Base-by-base conservation (phyloP, 2,329 filamentous ascomycete species). In the Exophiala mesophila region DNA sequence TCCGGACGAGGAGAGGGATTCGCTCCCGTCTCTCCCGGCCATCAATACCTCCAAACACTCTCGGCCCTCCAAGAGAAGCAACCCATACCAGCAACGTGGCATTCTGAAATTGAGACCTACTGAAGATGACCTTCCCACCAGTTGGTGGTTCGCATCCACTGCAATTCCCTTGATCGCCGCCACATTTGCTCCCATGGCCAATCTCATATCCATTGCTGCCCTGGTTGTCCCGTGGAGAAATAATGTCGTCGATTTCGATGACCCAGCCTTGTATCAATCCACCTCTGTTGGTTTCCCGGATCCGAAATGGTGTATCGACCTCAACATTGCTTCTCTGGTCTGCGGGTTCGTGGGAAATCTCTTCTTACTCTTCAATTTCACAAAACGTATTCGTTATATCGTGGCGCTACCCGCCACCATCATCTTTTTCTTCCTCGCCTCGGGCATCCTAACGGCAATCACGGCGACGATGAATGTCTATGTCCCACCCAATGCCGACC, bases 341-440 rank as follows among this genome's bases (percentile, higher is more conserved):
- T 77, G 87, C 46, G 89, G 88, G 12, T 68, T 95, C 21, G 62
- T 82, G 1, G 85, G 88, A 5, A 96, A 96, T 55, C 50, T 86
- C 1, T 88, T 88, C 49, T 73, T 96, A 1, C 72, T 96, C 1
- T 76, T 92, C 53, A 95, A 95, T 64, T 95, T 96, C 74, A 85
- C 88, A 0, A 77, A 79, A 43, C 74, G 81, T 4, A 75, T 95
- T 5, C 78, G 86, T 37, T 95, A 94, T 60, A 81, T 82, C 13
- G 71, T 94, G 28, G 87, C 88, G 1, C 76, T 94, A 46, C 88
- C 89, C 1, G 72, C 87, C 16, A 94, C 88, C 1, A 94, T 96
- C 45, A 62, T 84, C 5, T 76, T 86, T 45, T 96, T 89, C 88
- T 77, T 77, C 53, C 50, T 80, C 8, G 74, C 80, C 1, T 77